Evolutionary conservation across 176 grass and related monocot genomes (phyloP).

Genomic region (Carex scoparia): DNA sequence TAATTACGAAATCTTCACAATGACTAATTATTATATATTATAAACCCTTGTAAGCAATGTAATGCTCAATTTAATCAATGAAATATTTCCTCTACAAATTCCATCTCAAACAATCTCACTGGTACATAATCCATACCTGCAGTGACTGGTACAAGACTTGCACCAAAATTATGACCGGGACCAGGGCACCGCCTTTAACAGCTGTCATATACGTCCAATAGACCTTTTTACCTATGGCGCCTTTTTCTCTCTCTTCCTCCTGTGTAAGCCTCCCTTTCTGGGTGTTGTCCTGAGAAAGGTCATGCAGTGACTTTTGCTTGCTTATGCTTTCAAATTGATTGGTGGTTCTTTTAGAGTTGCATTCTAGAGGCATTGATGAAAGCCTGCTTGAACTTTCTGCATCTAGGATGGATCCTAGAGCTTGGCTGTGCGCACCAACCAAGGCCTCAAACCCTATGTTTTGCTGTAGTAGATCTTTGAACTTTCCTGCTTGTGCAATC

Average conservation of each 20-base stretch:
- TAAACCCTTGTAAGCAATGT: too few relatives aligned
- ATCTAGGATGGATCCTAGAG: conserved; percentile 74
- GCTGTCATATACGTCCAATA: conserved; percentile 84
- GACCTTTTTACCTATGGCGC: conserved; percentile 71
- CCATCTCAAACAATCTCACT: not conserved
- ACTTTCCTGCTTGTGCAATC: conserved; percentile 71
- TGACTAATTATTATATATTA: too few relatives aligned
- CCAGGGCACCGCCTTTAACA: conserved; percentile 57
- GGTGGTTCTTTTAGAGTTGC: conserved; percentile 39
- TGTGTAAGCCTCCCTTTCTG: conserved; percentile 80
- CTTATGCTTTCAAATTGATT: conserved; percentile 52
- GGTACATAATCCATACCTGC: conserved; percentile 29
- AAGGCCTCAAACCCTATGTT: conserved; percentile 88
- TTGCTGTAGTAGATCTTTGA: conserved; percentile 76
- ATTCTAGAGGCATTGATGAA: conserved; percentile 22
- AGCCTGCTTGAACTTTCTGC: conserved; percentile 83
- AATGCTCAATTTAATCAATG: too few relatives aligned
- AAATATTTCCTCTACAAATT: too few relatives aligned
- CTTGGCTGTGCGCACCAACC: conserved; percentile 88
- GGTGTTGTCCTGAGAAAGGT: conserved; percentile 50
- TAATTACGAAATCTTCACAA: too few relatives aligned
- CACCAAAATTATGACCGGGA: conserved; percentile 55
- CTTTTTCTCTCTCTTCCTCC: conserved; percentile 92
- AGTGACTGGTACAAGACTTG: conserved; percentile 75
- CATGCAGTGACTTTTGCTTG: conserved; percentile 73